Conservation (phyloP, 306 rosid genomes). For the Senna siamea region DNA sequence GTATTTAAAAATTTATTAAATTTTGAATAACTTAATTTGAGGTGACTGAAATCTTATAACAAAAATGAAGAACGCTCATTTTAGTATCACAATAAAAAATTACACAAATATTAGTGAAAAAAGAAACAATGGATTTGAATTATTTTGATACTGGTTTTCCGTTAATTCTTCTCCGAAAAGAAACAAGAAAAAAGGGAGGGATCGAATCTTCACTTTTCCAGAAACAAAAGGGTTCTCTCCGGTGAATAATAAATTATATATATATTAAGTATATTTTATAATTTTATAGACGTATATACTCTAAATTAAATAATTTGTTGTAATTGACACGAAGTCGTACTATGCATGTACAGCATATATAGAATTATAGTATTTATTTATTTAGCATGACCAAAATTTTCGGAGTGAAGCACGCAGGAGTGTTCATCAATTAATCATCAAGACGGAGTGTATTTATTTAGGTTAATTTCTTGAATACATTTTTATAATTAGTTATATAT, state of each 20-base stretch:
- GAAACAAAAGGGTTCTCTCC: not conserved
- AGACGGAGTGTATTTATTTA: not conserved
- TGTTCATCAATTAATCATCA: not conserved
- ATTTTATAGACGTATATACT: not conserved
- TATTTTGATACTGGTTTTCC: not conserved
- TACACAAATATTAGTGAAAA: too few species aligned
- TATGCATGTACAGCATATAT: not conserved
- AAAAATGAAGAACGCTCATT: too few species aligned
- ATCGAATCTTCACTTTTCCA: not conserved
- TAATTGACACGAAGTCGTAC: not conserved
- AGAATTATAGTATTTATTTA: not conserved
- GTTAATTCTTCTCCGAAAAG: not conserved
- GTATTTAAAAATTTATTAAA: too few species aligned
- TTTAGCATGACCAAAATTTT: constrained; percentile 4
- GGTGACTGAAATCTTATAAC: too few species aligned
- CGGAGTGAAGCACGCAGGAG: constrained; percentile 26
- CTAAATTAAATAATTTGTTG: not conserved
- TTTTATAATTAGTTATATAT: not conserved
- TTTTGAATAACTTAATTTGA: too few species aligned
- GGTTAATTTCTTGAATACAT: not conserved
- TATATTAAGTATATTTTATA: not conserved
- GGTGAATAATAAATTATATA: not conserved
- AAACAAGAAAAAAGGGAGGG: too few species aligned
- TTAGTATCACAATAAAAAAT: too few species aligned
- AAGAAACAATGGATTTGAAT: too few species aligned